These are phyloP conservation scores for Solanum hybrid DNA, from an alignment of 305 asterid genomes.

Conservation along the genomic window DNA sequence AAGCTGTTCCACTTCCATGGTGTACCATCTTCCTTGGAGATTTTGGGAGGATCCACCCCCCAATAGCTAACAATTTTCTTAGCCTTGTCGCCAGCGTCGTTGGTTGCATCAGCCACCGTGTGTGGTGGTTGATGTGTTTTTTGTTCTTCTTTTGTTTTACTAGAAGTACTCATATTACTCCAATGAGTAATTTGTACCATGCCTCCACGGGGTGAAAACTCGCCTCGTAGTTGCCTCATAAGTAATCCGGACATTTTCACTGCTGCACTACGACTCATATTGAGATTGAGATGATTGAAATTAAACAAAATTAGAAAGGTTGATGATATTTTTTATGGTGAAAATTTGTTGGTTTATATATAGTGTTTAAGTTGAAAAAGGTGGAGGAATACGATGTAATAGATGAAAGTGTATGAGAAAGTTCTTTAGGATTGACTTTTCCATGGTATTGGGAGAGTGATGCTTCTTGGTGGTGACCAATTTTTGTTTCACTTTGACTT, in stretches of 20 bases:
- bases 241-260: slow-evolving; percentile 19
- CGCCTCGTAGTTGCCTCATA: slow-evolving; percentile 11
- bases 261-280: slow-evolving; percentile 30
- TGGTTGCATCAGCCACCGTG: not conserved
- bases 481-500: not conserved
- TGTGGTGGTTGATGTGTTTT: not conserved
- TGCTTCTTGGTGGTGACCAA: not conserved
- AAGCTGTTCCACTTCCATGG: slow-evolving; percentile 66
- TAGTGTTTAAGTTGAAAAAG: not conserved
- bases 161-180: not conserved
- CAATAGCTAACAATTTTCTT: slow-evolving; percentile 43
- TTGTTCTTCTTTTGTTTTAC: not conserved
- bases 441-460: not conserved
- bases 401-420: not conserved
- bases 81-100: not conserved
- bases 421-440: not conserved
- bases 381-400: not conserved
- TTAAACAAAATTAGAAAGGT: no score
- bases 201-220: slow-evolving; percentile 1
- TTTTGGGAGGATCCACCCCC: slow-evolving; percentile 47
- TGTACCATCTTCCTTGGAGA: slow-evolving; percentile 46
- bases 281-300: not conserved
- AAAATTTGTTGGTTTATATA: not conserved
- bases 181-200: not conserved
- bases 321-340: not conserved